Conservation (phyloP, 345 rosid genomes). For the Gossypium arboreum region DNA sequence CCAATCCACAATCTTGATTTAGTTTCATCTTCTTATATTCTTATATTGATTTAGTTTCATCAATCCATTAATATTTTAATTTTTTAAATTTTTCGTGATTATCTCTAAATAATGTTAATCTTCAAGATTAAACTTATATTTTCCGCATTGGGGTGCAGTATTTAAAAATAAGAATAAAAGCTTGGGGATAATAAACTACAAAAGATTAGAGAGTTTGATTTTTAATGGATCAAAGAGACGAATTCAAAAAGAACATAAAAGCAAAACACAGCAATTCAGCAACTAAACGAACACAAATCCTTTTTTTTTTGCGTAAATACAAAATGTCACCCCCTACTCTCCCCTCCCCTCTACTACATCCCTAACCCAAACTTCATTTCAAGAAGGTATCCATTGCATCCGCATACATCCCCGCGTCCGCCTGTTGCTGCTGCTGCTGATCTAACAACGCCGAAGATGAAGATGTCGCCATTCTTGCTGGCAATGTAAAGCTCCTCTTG, state of each 20-base stretch:
- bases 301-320: slow-evolving; percentile 26
- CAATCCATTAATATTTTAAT: no score
- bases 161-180: no score
- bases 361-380: slow-evolving; percentile 39
- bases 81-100: no score
- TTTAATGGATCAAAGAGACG: slow-evolving; percentile 13
- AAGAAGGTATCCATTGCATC: slow-evolving; percentile 47
- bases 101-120: no score
- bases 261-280: slow-evolving; percentile 16
- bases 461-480: slow-evolving; percentile 71
- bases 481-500: slow-evolving; percentile 70
- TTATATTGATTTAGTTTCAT: no score
- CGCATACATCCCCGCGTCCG: slow-evolving; percentile 57
- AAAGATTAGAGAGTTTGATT: slow-evolving; percentile 20
- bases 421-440: slow-evolving; percentile 40
- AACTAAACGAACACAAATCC: slow-evolving; percentile 12
- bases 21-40: no score
- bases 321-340: slow-evolving; percentile 1
- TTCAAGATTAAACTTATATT: no score
- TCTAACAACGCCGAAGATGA: slow-evolving; percentile 63
- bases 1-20: no score
- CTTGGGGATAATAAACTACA: slow-evolving; percentile 19
- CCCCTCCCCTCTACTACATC: neutral
- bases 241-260: slow-evolving; percentile 12
- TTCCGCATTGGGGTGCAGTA: no score